A percentile compares a stretch with the other conserved stretches of the same genome.
Conservation (phyloP, 257 asterid species). For the Ophiorrhiza pumila region DNA sequence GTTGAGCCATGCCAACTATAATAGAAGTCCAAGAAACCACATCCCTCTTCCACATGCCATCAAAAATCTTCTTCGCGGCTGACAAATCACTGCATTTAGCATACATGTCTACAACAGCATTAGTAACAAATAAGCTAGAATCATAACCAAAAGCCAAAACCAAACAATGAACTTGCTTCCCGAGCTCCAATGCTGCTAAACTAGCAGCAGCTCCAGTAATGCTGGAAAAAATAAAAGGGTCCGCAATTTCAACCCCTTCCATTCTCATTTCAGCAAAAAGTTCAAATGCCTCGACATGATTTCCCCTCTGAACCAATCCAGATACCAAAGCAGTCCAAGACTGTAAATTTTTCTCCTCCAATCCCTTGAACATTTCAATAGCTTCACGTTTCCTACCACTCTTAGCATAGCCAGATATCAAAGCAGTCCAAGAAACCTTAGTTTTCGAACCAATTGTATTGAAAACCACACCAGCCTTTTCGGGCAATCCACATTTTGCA, state of each 20-base stretch:
- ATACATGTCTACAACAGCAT: conserved; percentile 74
- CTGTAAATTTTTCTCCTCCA: conserved; percentile 38
- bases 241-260: conserved; percentile 43
- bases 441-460: conserved; percentile 45
- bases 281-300: conserved; percentile 40
- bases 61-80: conserved; percentile 53
- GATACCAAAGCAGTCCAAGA: conserved; percentile 74
- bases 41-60: too few species aligned
- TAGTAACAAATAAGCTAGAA: conserved; percentile 40
- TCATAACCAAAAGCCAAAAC: conserved; percentile 57
- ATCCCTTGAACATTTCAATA: conserved; percentile 33
- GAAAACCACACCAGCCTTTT: conserved; percentile 48
- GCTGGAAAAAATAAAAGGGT: conserved; percentile 56
- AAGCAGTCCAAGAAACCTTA: conserved; percentile 62
- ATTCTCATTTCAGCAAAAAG: conserved; percentile 56
- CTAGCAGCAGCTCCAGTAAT: conserved; percentile 60
- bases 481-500: conserved; percentile 62
- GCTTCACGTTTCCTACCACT: conserved; percentile 62
- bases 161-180: conserved; percentile 71
- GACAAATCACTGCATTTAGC: conserved; percentile 72
- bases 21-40: too few species aligned
- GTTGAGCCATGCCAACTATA: conserved; percentile 96
- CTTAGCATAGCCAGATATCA: conserved; percentile 66
- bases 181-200: conserved; percentile 51
- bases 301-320: conserved; percentile 63